phyloP scores from a whole-genome alignment of 2,329 filamentous ascomycete genomes.

The Penicillium janthinellum region DNA sequence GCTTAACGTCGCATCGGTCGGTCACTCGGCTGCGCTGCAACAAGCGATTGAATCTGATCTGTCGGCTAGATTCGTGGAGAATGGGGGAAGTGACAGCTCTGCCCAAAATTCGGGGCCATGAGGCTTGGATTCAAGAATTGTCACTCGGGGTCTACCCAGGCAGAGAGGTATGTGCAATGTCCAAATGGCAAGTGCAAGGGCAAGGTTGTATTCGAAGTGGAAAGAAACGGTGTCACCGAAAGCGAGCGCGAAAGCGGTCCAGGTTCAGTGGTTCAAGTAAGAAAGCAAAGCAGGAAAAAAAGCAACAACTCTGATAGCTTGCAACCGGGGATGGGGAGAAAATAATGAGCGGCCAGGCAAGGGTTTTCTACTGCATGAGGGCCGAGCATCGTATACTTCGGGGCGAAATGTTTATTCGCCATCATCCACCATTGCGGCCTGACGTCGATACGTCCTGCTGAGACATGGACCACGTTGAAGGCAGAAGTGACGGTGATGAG shows the following conservation, averaged over 20 bases:
- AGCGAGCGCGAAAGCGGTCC: conserved; percentile 10
- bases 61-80: conserved; percentile 8
- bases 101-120: neutral
- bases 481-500: conserved; percentile 12
- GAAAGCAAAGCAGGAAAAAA: neutral
- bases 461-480: conserved; percentile 20
- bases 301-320: conserved; percentile 10
- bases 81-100: conserved; percentile 8
- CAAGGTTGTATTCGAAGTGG: conserved; percentile 17
- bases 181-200: neutral
- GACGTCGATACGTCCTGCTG: conserved; percentile 13
- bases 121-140: neutral
- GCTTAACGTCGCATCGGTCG: conserved; percentile 15
- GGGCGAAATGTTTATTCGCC: conserved; percentile 12
- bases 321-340: conserved; percentile 8
- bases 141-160: neutral
- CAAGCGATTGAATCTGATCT: conserved; percentile 6
- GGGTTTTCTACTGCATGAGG: conserved; percentile 21
- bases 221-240: neutral
- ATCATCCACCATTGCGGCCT: conserved; percentile 5
- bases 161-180: conserved; percentile 15
- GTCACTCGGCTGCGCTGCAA: conserved; percentile 3
- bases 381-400: conserved; percentile 12
- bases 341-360: conserved; percentile 20
- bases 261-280: neutral